Conservation (phyloP, 352 stramenopile species). For the Globisporangium rhizosaccharum region DNA sequence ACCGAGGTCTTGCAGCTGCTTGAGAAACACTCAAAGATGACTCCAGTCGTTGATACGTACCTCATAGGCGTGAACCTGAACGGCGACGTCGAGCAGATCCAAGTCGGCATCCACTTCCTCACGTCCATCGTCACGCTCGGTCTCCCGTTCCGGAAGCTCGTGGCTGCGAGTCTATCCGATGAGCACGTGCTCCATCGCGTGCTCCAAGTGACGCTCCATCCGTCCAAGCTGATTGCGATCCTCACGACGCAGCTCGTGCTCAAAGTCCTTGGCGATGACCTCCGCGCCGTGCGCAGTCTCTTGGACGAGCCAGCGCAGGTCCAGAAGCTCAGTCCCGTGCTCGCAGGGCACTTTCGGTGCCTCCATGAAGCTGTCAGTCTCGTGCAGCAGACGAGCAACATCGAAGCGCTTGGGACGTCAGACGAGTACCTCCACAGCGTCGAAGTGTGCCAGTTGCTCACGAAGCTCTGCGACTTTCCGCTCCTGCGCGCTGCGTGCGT, state of each 20-base stretch:
- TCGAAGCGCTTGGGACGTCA: constrained; percentile 37
- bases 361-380: constrained; percentile 37
- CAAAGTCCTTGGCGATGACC: constrained; percentile 56
- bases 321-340: constrained; percentile 38
- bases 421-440: constrained; percentile 72
- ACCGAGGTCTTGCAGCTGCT: constrained; percentile 47
- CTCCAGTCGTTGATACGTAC: constrained; percentile 39
- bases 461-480: constrained; percentile 48
- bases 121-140: constrained; percentile 40
- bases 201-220: constrained; percentile 62
- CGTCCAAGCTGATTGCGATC: constrained; percentile 55
- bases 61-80: constrained; percentile 68
- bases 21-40: constrained; percentile 48
- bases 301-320: constrained; percentile 34
- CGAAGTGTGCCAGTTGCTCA: constrained; percentile 49
- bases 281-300: constrained; percentile 34
- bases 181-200: constrained; percentile 61
- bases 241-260: constrained; percentile 47
- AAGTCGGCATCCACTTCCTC: constrained; percentile 63
- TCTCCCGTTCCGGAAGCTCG: constrained; percentile 54
- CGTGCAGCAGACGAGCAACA: constrained; percentile 36
- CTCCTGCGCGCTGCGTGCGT: constrained; percentile 44
- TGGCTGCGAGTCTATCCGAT: constrained; percentile 46
- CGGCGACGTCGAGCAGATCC: constrained; percentile 46
- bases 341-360: constrained; percentile 52